Conservation (phyloP, 306 rosid genomes). For the cucumber (Cucumis sativus) region Cucumber_9930_V3 NC_026660.2:750001-750500, state of each 20-base stretch:
- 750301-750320: background rate
- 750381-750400: background rate
- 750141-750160: too few relatives aligned
- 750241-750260: background rate
- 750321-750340: background rate
- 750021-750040: constrained; percentile 79
- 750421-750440: background rate
- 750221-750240: background rate
- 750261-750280: background rate
- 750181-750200: background rate
- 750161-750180: background rate
- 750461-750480: constrained; percentile 79
- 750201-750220: background rate
- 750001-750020: constrained; percentile 54
- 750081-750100: background rate
- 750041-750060: constrained; percentile 31
- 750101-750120: background rate
- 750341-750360: background rate
- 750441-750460: constrained; percentile 53
- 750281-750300: background rate
- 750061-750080: constrained; percentile 4
- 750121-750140: too few relatives aligned
- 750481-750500: constrained; percentile 76
- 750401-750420: background rate
- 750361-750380: background rate